Evolutionary conservation across 208 protist species (phyloP).

Genomic region (Zelonia costaricensis): DNA sequence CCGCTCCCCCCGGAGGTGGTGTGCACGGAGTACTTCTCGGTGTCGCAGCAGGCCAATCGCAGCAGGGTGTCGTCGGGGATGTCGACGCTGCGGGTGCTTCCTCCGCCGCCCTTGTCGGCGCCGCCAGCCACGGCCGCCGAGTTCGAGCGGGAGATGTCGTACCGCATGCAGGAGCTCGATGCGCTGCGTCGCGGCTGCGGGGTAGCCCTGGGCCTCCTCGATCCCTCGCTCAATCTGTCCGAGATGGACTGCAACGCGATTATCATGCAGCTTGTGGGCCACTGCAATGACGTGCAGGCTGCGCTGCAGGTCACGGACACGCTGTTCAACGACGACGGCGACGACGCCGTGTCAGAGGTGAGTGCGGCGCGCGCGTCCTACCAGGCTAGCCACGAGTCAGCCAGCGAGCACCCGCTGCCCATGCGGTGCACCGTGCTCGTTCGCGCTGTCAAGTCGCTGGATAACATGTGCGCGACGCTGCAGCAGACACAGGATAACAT

Average conservation of each 20-base stretch:
- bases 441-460: conserved; percentile 23
- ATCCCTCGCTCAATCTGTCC: conserved; percentile 8
- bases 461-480: conserved; percentile 28
- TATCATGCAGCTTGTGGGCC: conserved; percentile 32
- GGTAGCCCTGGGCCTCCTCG: conserved; percentile 25
- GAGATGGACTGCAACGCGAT: conserved; percentile 25
- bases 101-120: conserved; percentile 2
- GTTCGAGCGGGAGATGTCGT: conserved; percentile 7
- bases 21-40: conserved; percentile 10
- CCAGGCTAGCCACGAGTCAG: background rate
- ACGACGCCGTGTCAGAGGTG: conserved; percentile 13
- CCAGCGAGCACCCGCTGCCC: conserved; percentile 5
- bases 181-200: conserved; percentile 29
- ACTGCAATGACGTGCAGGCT: conserved; percentile 35
- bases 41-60: conserved; percentile 10
- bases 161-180: conserved; percentile 18
- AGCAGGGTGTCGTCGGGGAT: background rate
- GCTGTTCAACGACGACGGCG: conserved; percentile 14
- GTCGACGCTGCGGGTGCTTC: conserved; percentile 5
- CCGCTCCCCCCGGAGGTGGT: conserved; percentile 24
- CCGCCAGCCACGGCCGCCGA: background rate
- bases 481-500: conserved; percentile 17
- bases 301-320: conserved; percentile 27
- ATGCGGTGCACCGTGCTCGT: conserved; percentile 27
- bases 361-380: background rate